Conservation (phyloP, 768 basidiomycete species). For the Tylopilus subfusipes region DNA sequence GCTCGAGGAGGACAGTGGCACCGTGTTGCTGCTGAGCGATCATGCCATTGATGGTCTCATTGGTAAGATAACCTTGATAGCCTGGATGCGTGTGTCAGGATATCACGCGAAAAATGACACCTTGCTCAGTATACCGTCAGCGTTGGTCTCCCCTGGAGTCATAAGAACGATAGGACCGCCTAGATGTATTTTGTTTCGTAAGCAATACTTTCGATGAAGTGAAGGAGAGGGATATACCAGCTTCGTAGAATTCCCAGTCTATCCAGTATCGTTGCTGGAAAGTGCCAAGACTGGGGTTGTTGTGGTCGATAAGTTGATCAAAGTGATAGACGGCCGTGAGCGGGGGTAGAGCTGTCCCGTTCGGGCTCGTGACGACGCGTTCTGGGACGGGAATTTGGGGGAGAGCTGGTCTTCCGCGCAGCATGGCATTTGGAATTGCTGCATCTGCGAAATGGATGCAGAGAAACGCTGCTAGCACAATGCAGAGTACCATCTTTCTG, state of each 20-base stretch:
- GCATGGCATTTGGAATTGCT: slow-evolving; percentile 19
- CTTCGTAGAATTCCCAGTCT: slow-evolving; percentile 63
- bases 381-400: slow-evolving; percentile 12
- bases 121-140: slow-evolving; percentile 31
- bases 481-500: slow-evolving; percentile 14
- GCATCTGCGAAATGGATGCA: slow-evolving; percentile 16
- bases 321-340: slow-evolving; percentile 30
- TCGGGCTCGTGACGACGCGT: slow-evolving; percentile 9
- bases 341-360: slow-evolving; percentile 27
- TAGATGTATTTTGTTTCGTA: not conserved
- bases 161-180: slow-evolving; percentile 27
- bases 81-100: slow-evolving; percentile 11
- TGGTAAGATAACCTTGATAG: slow-evolving; percentile 55
- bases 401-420: slow-evolving; percentile 16
- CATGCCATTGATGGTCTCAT: slow-evolving; percentile 57
- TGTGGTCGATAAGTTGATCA: slow-evolving; percentile 42
- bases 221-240: slow-evolving; percentile 32
- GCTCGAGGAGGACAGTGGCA: slow-evolving; percentile 61
- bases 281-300: slow-evolving; percentile 59
- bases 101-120: not conserved
- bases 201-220: not conserved
- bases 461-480: slow-evolving; percentile 8
- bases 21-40: slow-evolving; percentile 66
- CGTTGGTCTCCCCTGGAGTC: slow-evolving; percentile 66
- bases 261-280: slow-evolving; percentile 76